These are phyloP conservation scores for Ustilago xerochloae DNA, from an alignment of 1,284 basidiomycete genomes.

Conservation along the genomic window DNA sequence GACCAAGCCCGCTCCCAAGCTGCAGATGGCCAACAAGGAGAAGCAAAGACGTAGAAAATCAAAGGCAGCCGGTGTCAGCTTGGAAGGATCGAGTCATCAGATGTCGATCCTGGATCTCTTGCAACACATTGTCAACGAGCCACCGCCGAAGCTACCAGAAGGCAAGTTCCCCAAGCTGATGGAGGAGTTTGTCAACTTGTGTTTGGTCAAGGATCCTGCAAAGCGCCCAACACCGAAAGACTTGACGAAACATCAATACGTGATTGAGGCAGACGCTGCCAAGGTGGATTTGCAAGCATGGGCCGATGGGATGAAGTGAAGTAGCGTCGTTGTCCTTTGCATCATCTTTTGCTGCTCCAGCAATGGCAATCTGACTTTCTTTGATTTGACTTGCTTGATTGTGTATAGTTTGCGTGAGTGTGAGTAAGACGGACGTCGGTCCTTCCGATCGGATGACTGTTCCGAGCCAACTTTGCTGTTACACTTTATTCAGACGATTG, in stretches of 20 bases:
- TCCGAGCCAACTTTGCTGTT: too few species aligned
- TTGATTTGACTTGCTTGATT: too few species aligned
- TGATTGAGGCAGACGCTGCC: constrained; percentile 45
- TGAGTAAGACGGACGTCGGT: too few species aligned
- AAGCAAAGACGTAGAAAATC: constrained; percentile 67
- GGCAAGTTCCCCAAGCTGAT: constrained; percentile 55
- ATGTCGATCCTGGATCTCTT: constrained; percentile 97
- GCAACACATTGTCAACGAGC: constrained; percentile 90
- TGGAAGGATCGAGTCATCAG: constrained; percentile 89
- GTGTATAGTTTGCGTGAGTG: too few species aligned
- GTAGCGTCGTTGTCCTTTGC: neutral
- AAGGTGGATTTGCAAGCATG: constrained; percentile 57
- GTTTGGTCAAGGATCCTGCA: constrained; percentile 63
- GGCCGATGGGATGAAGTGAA: constrained; percentile 47
- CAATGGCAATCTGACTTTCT: too few species aligned
- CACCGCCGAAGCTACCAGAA: constrained; percentile 60
- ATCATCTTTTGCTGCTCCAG: too few species aligned
- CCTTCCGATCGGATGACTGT: too few species aligned
- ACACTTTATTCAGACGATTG: too few species aligned
- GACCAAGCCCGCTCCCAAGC: constrained; percentile 46
- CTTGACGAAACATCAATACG: constrained; percentile 52
- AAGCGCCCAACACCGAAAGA: constrained; percentile 63
- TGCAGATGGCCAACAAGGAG: constrained; percentile 29
- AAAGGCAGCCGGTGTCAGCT: constrained; percentile 77
- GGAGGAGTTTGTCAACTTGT: constrained; percentile 60